phyloP scores from a whole-genome alignment of 73 alveolate genomes.

The Uronychia setigera region DNA sequence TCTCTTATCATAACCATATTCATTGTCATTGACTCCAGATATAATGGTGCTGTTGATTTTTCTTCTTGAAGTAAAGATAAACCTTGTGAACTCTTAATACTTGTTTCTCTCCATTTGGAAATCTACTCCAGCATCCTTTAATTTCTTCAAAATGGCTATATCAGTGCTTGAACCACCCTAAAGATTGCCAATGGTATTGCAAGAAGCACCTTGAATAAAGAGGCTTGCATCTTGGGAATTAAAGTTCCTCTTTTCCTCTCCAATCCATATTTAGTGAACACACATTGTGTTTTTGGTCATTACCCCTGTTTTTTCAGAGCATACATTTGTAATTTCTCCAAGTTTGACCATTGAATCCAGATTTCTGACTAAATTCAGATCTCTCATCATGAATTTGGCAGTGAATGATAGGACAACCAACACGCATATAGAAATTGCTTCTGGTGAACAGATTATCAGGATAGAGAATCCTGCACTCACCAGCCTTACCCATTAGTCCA shows the following conservation, averaged over 20 bases:
- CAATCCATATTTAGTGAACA: conserved; percentile 19
- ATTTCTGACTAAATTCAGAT: conserved; percentile 91
- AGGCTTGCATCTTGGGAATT: conserved; percentile 10
- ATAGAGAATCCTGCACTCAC: conserved; percentile 87
- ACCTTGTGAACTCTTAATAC: conserved; percentile 48
- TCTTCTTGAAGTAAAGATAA: conserved; percentile 66
- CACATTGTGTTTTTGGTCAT: conserved; percentile 41
- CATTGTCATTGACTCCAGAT: conserved; percentile 51
- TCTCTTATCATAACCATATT: conserved; percentile 39
- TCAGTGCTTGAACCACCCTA: conserved; percentile 61
- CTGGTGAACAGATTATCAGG: conserved; percentile 97
- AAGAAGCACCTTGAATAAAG: conserved; percentile 39
- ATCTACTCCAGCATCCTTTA: conserved; percentile 47
- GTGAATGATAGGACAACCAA: conserved; percentile 93
- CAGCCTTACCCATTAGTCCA: conserved; percentile 73
- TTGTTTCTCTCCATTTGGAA: conserved; percentile 25
- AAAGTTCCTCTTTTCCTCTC: neutral
- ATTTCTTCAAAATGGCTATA: conserved; percentile 61
- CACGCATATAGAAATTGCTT: conserved; percentile 97
- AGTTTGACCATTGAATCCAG: conserved; percentile 96
- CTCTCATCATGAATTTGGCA: conserved; percentile 92
- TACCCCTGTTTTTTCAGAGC: conserved; percentile 81
- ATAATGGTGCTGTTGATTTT: conserved; percentile 71
- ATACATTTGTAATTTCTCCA: conserved; percentile 98
- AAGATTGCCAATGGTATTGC: conserved; percentile 30